Conservation (phyloP, 225 moss, liverwort and hornwort genomes). For the Bryoerythrophyllum caledonicum region DNA sequence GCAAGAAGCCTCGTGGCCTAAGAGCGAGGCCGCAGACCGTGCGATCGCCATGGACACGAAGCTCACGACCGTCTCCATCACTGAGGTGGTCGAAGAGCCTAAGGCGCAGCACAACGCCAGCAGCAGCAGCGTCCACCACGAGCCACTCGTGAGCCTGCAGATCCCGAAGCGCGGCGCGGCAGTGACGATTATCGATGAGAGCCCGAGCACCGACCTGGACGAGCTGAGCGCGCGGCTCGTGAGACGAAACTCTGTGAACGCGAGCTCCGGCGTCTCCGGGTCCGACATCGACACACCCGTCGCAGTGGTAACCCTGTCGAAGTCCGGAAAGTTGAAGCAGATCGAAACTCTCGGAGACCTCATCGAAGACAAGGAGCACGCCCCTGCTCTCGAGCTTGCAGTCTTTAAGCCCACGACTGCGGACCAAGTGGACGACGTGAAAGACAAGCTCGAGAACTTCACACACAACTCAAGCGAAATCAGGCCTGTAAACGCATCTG, state of each 20-base stretch:
- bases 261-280: conserved; percentile 14
- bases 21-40: background rate
- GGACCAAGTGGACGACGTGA: conserved; percentile 38
- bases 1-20: conserved; percentile 39
- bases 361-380: conserved; percentile 1
- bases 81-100: background rate
- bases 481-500: background rate
- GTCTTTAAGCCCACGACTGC: conserved; percentile 20
- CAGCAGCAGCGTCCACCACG: conserved; percentile 4
- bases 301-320: background rate
- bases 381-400: too few species aligned
- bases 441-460: conserved; percentile 31
- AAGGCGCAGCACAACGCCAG: background rate
- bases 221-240: conserved; percentile 7
- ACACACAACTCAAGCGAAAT: background rate
- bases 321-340: conserved; percentile 21
- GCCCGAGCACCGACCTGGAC: conserved; percentile 19
- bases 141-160: background rate
- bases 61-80: background rate
- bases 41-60: background rate
- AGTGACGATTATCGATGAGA: background rate
- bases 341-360: conserved; percentile 27
- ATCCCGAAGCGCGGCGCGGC: background rate
- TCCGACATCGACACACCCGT: conserved; percentile 27
- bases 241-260: conserved; percentile 29